phyloP scores from a whole-genome alignment of 495 filamentous ascomycete genomes.

The Daldinia bambusicola region DNA sequence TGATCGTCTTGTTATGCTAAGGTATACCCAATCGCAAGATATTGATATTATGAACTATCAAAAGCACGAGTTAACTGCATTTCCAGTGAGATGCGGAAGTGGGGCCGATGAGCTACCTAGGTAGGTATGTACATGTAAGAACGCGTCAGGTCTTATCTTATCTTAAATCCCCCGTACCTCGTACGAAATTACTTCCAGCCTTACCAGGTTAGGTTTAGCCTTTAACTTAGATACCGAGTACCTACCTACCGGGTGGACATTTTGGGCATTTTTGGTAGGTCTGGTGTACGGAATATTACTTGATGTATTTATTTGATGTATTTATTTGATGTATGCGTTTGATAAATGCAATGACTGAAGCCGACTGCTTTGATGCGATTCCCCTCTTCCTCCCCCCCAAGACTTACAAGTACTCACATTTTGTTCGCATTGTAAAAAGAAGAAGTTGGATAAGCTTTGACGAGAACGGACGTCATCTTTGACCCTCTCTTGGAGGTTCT shows the following conservation, averaged over 20 bases:
- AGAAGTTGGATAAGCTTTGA: conserved; percentile 25
- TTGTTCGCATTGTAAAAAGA: conserved; percentile 36
- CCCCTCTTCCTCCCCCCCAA: conserved; percentile 27
- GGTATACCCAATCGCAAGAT: background rate
- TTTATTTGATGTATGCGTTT: background rate
- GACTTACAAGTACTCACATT: conserved; percentile 3
- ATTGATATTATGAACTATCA: background rate
- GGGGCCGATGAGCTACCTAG: too few relatives aligned
- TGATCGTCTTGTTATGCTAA: conserved; percentile 3
- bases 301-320: too few relatives aligned
- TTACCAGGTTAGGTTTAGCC: too few relatives aligned
- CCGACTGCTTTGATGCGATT: conserved; percentile 29
- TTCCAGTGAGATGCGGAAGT: too few relatives aligned
- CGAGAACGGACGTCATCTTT: conserved; percentile 49
- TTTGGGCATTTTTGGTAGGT: too few relatives aligned
- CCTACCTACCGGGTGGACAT: too few relatives aligned
- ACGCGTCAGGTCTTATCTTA: conserved; percentile 3
- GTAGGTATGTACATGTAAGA: too few relatives aligned
- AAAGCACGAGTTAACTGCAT: background rate
- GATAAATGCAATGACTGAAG: conserved; percentile 14
- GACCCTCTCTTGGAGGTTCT: conserved; percentile 33
- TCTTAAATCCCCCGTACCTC: background rate
- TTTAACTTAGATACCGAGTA: background rate
- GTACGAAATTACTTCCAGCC: too few relatives aligned
- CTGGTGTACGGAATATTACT: too few relatives aligned